Conservation (phyloP, 345 rosid genomes). For the Firmiana major region DNA sequence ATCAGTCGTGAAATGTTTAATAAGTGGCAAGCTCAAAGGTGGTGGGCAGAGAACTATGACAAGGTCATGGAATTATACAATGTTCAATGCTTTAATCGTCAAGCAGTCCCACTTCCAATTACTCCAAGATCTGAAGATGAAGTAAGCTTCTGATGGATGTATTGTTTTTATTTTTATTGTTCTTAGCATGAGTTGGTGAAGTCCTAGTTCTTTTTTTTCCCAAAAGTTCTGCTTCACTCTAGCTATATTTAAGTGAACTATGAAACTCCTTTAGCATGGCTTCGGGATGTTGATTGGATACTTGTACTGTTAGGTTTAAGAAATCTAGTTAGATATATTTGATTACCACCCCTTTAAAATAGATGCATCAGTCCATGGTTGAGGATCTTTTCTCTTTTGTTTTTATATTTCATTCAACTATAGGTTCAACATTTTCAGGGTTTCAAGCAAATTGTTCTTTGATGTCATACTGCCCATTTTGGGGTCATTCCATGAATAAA, state of each 20-base stretch:
- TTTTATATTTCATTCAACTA: neutral
- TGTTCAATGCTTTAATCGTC: conserved; percentile 69
- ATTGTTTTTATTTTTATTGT: neutral
- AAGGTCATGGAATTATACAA: conserved; percentile 94
- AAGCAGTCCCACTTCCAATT: conserved; percentile 66
- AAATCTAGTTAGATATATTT: neutral
- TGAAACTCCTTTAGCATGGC: neutral
- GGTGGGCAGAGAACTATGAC: conserved; percentile 95
- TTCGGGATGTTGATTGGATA: neutral
- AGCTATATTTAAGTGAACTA: neutral
- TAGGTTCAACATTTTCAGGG: neutral
- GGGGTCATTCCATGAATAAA: neutral
- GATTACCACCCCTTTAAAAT: neutral
- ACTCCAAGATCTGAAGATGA: conserved; percentile 72
- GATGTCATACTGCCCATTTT: neutral
- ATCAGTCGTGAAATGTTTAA: conserved; percentile 90
- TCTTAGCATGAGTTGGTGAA: neutral
- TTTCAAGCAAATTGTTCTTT: neutral
- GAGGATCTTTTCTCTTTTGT: neutral
- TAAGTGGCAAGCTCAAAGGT: conserved; percentile 95
- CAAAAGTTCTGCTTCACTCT: neutral
- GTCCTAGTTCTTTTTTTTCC: neutral
- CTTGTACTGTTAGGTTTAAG: neutral
- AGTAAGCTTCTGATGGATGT: conserved; percentile 36
- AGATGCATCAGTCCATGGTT: neutral